These are phyloP conservation scores for Fusarium albidum DNA, from an alignment of 2,329 filamentous ascomycete genomes.

Conservation along the genomic window DNA sequence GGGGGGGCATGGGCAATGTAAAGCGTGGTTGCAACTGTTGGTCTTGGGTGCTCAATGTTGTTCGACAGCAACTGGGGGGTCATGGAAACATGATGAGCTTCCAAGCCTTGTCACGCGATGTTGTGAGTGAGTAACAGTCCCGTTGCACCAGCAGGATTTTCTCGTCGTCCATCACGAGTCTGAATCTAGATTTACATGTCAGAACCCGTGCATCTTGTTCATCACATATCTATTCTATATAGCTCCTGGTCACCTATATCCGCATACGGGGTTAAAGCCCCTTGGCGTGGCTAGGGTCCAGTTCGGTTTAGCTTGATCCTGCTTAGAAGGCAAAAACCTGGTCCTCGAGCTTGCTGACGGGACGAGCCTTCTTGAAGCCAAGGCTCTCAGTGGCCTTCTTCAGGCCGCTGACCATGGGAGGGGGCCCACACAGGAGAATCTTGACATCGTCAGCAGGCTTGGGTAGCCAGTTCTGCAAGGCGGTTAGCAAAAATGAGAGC, in stretches of 20 bases:
- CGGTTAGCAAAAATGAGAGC: conserved; percentile 32
- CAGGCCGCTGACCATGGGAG: conserved; percentile 95
- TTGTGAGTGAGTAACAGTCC: conserved; percentile 16
- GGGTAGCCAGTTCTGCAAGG: conserved; percentile 75
- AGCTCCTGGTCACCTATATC: conserved; percentile 13
- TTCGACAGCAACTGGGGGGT: too few relatives aligned
- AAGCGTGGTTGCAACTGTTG: conserved; percentile 31
- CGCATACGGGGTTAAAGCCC: not conserved
- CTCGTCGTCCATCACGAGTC: not conserved
- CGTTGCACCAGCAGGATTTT: conserved; percentile 10
- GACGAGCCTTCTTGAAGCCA: conserved; percentile 89
- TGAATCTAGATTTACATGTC: not conserved
- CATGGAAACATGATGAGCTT: not conserved
- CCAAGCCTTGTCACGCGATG: conserved; percentile 7
- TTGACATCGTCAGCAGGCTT: conserved; percentile 88
- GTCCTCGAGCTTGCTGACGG: conserved; percentile 97
- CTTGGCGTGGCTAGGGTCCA: not conserved
- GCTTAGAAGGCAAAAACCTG: conserved; percentile 91
- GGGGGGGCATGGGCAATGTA: conserved; percentile 25
- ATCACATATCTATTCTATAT: conserved; percentile 26
- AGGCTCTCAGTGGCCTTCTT: conserved; percentile 94
- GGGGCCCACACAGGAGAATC: conserved; percentile 92
- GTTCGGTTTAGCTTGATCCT: not conserved
- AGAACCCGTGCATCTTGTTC: conserved; percentile 6
- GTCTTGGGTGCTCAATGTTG: not conserved